These are phyloP conservation scores for Logfia minima DNA, from an alignment of 129 eudicot species.

Conservation along the genomic window DNA sequence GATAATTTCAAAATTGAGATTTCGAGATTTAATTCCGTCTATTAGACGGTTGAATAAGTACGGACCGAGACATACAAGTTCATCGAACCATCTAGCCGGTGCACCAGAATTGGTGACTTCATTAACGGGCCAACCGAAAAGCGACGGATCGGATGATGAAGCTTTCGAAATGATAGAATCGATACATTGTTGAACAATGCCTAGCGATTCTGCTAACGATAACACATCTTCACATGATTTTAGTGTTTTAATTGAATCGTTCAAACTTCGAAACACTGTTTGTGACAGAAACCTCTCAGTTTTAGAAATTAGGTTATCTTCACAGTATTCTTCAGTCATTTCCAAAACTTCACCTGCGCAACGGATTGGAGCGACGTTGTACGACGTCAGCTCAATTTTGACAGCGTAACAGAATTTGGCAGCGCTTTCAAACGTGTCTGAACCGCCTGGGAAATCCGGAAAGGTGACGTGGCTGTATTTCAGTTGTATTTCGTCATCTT, in stretches of 20 bases:
- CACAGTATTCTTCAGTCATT: slow-evolving; percentile 80
- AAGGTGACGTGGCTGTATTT: slow-evolving; percentile 46
- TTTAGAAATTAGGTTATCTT: slow-evolving; percentile 65
- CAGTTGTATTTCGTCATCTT: slow-evolving; percentile 25
- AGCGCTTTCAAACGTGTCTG: slow-evolving; percentile 78
- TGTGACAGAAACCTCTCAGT: slow-evolving; percentile 68
- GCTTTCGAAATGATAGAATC: slow-evolving; percentile 66
- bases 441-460: slow-evolving; percentile 89
- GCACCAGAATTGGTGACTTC: slow-evolving; percentile 26
- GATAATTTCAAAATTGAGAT: slow-evolving; percentile 53
- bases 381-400: slow-evolving; percentile 65
- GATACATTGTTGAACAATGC: slow-evolving; percentile 81
- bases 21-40: slow-evolving; percentile 46
- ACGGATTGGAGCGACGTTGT: slow-evolving; percentile 71
- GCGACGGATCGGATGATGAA: slow-evolving; percentile 61
- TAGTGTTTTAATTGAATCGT: slow-evolving; percentile 56
- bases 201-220: slow-evolving; percentile 72
- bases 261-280: slow-evolving; percentile 53
- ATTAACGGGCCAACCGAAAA: slow-evolving; percentile 94
- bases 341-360: slow-evolving; percentile 81
- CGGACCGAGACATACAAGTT: slow-evolving; percentile 48
- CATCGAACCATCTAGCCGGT: slow-evolving; percentile 61
- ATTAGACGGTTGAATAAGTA: slow-evolving; percentile 56
- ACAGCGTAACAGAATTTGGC: slow-evolving; percentile 96
- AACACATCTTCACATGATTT: slow-evolving; percentile 57